Evolutionary conservation across 306 rosid genomes (phyloP).

Genomic region (Vicia villosa): DNA sequence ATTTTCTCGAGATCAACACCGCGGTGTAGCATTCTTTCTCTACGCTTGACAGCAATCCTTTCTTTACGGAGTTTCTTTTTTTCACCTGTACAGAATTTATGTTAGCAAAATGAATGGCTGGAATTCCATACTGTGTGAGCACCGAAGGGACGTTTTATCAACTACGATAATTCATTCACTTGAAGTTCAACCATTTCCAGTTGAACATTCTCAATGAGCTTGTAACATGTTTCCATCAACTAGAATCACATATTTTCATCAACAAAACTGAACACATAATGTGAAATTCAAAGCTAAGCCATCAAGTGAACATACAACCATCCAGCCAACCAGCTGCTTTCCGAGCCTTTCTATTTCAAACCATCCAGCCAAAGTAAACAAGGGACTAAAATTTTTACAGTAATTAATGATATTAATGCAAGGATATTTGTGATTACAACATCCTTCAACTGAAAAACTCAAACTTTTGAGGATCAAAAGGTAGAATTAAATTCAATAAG

Average conservation of each 20-base stretch:
- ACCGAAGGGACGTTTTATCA: neutral
- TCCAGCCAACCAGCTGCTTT: neutral
- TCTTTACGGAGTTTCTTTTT: conserved; percentile 83
- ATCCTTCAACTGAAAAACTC: conserved; percentile 23
- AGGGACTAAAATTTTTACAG: neutral
- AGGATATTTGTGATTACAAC: neutral
- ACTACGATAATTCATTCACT: neutral
- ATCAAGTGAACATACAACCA: conserved; percentile 1
- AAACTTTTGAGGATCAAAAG: conserved; percentile 19
- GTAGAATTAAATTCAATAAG: conserved; percentile 30
- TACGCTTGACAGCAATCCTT: conserved; percentile 65
- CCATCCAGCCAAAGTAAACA: conserved; percentile 28
- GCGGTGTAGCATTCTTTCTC: conserved; percentile 69
- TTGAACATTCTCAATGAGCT: too few species aligned
- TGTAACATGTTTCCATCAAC: too few species aligned
- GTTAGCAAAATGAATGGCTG: conserved; percentile 26
- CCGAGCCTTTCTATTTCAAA: conserved; percentile 4
- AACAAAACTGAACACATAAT: too few species aligned
- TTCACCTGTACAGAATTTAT: conserved; percentile 53
- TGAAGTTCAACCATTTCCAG: conserved; percentile 16
- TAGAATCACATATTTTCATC: too few species aligned
- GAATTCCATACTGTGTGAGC: too few species aligned
- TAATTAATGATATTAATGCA: conserved; percentile 8
- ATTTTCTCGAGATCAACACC: conserved; percentile 85
- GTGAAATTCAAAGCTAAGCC: conserved; percentile 23